Evolutionary conservation across 441 rosid species (phyloP), one percentile per base, ranked within the genome.

Genomic region (Viola pubescens): DNA sequence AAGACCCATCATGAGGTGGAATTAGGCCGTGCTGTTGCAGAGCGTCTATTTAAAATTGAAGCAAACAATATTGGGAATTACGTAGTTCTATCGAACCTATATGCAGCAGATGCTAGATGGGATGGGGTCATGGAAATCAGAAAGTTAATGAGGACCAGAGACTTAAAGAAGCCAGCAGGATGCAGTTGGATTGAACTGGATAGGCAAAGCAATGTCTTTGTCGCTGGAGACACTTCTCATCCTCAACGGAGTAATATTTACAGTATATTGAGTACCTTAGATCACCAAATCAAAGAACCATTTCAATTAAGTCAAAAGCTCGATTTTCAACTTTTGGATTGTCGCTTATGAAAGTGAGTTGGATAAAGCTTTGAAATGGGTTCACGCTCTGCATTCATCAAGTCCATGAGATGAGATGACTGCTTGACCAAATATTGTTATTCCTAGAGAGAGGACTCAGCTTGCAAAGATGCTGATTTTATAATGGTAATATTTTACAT

Each of bases 121-220:
- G 91, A 81, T 59, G 70, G 63, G 47, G 97, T 90, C 48, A 55
- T 79, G 81, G 83, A 85, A 78, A 63, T 79, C 75, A 85, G 97
- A 75, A 87, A 81, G 61, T 56, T 73, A 68, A 87, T 85, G 88
- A 87, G 70, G 71, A 72, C 52, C 8, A 82, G 78, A 73, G 85
- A 79, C 71, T 70, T 87, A 71, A 81, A 72, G 76, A 90, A 87
- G 77, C 82, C 84, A 52, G 85, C 89, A 9, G 97, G 91, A 62
- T 85, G 94, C 75, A 90, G 97, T 76, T 87, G 97, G 97, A 81
- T 90, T 66, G 97, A 90, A 70, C 77, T 81, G 70, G 88, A 78
- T 59, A 80, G 75, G 68, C 59, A 61, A 70, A 80, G 70, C 70
- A 81, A 67, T 69, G 76, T 72, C 26, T 90, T 90, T 79, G 60